Evolutionary conservation across 495 filamentous ascomycete species (phyloP).

Genomic region (Filosporella fistucella): DNA sequence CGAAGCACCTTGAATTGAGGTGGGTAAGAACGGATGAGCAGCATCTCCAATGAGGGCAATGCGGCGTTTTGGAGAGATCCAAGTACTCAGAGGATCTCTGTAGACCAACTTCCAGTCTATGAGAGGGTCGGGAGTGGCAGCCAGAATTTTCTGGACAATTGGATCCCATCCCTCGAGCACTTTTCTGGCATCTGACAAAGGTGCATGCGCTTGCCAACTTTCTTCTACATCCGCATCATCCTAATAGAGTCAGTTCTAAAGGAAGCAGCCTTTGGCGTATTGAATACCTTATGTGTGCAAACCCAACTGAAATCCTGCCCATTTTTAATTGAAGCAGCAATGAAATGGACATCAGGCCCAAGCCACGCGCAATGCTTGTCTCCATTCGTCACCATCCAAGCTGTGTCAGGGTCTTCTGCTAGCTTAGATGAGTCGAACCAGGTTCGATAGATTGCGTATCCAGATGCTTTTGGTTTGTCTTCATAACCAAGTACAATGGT

Average conservation of each 20-base stretch:
- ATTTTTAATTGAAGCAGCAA: constrained; percentile 56
- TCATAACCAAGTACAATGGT: constrained; percentile 60
- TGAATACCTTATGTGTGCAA: constrained; percentile 55
- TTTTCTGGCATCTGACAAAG: constrained; percentile 53
- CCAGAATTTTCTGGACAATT: constrained; percentile 51
- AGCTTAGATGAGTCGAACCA: constrained; percentile 59
- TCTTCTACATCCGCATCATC: constrained; percentile 56
- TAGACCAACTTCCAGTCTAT: constrained; percentile 73
- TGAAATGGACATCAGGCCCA: constrained; percentile 60
- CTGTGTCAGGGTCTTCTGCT: constrained; percentile 56
- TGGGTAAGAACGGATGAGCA: constrained; percentile 71
- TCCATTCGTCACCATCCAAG: constrained; percentile 56
- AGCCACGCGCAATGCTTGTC: constrained; percentile 55
- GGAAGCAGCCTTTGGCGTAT: not conserved
- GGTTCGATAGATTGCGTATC: constrained; percentile 55
- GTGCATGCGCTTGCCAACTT: constrained; percentile 59
- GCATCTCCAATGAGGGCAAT: constrained; percentile 66
- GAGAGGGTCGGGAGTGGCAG: constrained; percentile 51
- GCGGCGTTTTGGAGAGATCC: constrained; percentile 52
- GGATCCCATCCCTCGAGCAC: constrained; percentile 63
- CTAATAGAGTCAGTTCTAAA: constrained; percentile 10
- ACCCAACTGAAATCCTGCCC: constrained; percentile 68
- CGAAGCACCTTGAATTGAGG: constrained; percentile 65
- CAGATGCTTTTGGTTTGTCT: constrained; percentile 52
- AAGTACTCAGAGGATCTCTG: constrained; percentile 62